phyloP scores from a whole-genome alignment of 2,329 filamentous ascomycete genomes.

The Aspergillus melleus region DNA sequence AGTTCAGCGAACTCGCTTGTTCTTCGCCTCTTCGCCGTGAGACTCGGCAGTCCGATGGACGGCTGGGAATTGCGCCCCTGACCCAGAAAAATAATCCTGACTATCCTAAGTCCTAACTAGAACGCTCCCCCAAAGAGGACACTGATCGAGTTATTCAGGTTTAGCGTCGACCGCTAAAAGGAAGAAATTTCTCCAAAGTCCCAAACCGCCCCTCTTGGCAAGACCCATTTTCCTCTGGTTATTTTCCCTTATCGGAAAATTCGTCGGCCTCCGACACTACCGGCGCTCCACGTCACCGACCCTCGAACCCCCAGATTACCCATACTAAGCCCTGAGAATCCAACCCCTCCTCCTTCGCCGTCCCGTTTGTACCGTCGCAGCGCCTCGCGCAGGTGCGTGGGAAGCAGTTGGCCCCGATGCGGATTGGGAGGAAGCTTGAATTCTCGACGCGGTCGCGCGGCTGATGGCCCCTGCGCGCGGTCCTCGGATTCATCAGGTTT shows the following conservation, averaged over 20 bases:
- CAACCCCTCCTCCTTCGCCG: conserved; percentile 49
- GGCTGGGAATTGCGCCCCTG: too few relatives aligned
- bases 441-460: conserved; percentile 18
- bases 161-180: not conserved
- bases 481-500: conserved; percentile 3
- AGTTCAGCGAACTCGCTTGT: not conserved
- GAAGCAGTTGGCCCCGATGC: conserved; percentile 49
- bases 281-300: conserved; percentile 44
- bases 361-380: conserved; percentile 50
- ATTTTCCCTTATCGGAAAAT: conserved; percentile 40
- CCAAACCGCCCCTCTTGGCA: not conserved
- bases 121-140: not conserved
- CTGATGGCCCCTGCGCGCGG: conserved; percentile 10
- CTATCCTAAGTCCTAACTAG: too few relatives aligned
- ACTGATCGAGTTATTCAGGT: not conserved
- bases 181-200: not conserved
- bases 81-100: too few relatives aligned
- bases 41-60: too few relatives aligned
- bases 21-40: not conserved
- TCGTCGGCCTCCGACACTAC: conserved; percentile 41
- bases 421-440: conserved; percentile 45
- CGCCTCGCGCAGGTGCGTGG: conserved; percentile 52
- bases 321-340: conserved; percentile 49
- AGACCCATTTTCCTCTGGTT: not conserved
- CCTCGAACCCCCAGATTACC: conserved; percentile 46